These are phyloP conservation scores for Clonostachys rosea DNA, from an alignment of 2,329 filamentous ascomycete genomes.

Conservation along the genomic window DNA sequence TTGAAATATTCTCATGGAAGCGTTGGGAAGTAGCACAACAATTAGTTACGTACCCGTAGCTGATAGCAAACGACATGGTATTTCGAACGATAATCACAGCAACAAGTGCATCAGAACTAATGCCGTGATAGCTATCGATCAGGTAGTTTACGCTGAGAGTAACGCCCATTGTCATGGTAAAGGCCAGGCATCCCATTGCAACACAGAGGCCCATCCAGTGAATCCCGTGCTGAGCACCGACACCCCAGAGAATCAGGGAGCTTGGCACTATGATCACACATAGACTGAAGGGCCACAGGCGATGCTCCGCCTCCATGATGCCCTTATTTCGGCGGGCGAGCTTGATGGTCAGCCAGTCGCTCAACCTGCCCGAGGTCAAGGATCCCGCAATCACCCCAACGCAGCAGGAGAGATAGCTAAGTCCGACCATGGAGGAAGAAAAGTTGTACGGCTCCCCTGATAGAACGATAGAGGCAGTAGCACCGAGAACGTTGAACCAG, in stretches of 20 bases:
- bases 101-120: constrained; percentile 30
- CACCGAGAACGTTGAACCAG: neutral
- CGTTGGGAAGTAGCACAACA: constrained; percentile 14
- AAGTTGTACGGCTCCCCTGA: constrained; percentile 21
- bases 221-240: constrained; percentile 25
- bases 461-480: constrained; percentile 18
- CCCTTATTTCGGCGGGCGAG: constrained; percentile 32
- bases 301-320: constrained; percentile 33
- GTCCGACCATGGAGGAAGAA: constrained; percentile 1
- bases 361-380: constrained; percentile 22
- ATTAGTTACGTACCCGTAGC: constrained; percentile 29
- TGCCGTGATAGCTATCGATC: constrained; percentile 32
- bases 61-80: constrained; percentile 27
- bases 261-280: constrained; percentile 19
- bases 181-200: constrained; percentile 27
- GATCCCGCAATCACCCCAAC: neutral
- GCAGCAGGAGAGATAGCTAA: constrained; percentile 1
- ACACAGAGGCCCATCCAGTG: constrained; percentile 36
- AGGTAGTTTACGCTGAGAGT: constrained; percentile 31
- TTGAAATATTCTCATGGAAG: too few species aligned
- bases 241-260: constrained; percentile 23
- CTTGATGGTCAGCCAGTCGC: constrained; percentile 30
- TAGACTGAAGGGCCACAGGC: constrained; percentile 30
- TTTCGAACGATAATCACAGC: constrained; percentile 31
- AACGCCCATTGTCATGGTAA: constrained; percentile 24